Evolutionary conservation across 2,329 filamentous ascomycete genomes (phyloP), one percentile per base, ranked within the genome.

Genomic region (Sporothrix schenckii): DNA sequence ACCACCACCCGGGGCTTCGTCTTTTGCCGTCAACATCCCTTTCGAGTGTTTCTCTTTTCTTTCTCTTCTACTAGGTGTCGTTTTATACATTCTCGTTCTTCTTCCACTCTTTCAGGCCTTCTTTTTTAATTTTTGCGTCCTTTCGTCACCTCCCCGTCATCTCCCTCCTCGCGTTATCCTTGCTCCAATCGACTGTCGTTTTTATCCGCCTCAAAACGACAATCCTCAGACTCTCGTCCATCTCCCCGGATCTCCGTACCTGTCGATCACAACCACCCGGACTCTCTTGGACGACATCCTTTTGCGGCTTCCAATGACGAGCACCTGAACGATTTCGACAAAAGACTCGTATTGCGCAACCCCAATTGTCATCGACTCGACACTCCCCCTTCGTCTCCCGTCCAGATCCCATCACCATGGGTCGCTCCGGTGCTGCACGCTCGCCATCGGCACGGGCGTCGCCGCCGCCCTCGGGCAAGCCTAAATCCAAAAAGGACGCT

Each of bases 381-480:
- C 9, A 58, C 19, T 34, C 34, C n/a, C 14, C 34, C 47, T 27
- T 4, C 41, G n/a, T 41, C 7, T 16, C 27, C 30, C 58, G 39
- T 52, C 30, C n/a, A 39, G 41, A 53, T 66, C 21, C 34, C 19
- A 21, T 60, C 67, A 21, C 52, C 60, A 74, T 74, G 73, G 73
- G 58, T 54, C 73, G 72, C 54, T 68, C 72, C 34, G 66, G 39
- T 54, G 70, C 69, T 27, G 56, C 67, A 24, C 70, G 70, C 65
- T 50, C 70, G 66, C 66, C 69, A 41, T 54, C 69, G 34, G 63
- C 69, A 52, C 61, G 58, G 60, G 41, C 70, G 19, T 63, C 70
- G 21, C 67, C 70, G 0, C 27, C 63, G 24, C 60, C 52, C 19
- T 34, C 66, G 74, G 74, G 73, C 72, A 74, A 79, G 73, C 75